Evolutionary conservation across 2,329 filamentous ascomycete genomes (phyloP).

Genomic region (Fusarium sp.): DNA sequence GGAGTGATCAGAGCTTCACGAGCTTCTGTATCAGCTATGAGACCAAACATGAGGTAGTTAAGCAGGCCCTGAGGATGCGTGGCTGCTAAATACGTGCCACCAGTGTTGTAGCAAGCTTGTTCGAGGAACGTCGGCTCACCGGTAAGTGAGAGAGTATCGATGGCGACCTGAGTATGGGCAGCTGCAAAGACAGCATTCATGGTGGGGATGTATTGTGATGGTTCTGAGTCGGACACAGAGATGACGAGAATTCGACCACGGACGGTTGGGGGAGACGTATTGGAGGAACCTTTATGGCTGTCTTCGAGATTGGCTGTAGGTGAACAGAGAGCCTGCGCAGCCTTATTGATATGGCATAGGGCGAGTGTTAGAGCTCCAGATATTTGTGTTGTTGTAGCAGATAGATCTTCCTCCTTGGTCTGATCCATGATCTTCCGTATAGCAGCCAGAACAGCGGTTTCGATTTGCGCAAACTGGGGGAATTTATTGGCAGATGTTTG

Average conservation of each 20-base stretch:
- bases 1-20: conserved; percentile 78
- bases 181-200: conserved; percentile 99
- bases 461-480: conserved; percentile 88
- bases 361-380: conserved; percentile 92
- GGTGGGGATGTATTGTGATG: conserved; percentile 95
- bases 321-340: conserved; percentile 72
- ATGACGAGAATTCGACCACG: conserved; percentile 83
- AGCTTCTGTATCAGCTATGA: conserved; percentile 74
- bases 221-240: conserved; percentile 85
- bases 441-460: conserved; percentile 81
- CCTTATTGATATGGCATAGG: conserved; percentile 90
- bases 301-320: conserved; percentile 61
- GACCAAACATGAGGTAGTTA: conserved; percentile 94
- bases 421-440: conserved; percentile 77
- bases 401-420: conserved; percentile 74
- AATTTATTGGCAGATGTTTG: conserved; percentile 83
- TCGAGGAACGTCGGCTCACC: conserved; percentile 93
- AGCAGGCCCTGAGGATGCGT: conserved; percentile 77
- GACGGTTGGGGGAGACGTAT: conserved; percentile 49
- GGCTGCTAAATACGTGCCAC: conserved; percentile 67
- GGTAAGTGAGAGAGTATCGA: conserved; percentile 89
- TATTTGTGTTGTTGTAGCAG: conserved; percentile 85
- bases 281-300: conserved; percentile 50
- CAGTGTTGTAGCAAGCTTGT: conserved; percentile 79
- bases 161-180: conserved; percentile 85